Base-by-base conservation (phyloP, 805 yeast species). In the Candida lessepsii region DNA sequence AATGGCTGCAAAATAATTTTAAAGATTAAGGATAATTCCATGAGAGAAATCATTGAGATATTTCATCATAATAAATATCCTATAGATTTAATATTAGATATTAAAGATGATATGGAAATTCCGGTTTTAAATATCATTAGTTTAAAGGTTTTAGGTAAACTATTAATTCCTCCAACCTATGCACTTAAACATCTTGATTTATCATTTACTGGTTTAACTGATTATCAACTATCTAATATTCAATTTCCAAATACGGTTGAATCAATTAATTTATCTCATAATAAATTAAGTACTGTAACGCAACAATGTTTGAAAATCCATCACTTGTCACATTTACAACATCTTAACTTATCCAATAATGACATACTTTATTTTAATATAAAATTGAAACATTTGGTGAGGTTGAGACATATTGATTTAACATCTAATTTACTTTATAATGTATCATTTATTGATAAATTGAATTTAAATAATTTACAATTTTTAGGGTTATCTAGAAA, bases 261-360 rank as follows among this genome's bases (percentile, higher is more conserved):
- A 27, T 19, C 46, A 9, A 42, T 62, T 26, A 56, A 58, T 32
- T 44, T 61, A n/a, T 57, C 66, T 4, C 60, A 60, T 41, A 63
- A 63, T 39, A 48, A 37, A 27, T 29, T 61, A 11, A 39, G 45
- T 19, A 36, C 33, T 15, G 17, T 61, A n/a, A 45, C 44, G 37
- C 45, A 47, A 24, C 27, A 32, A 4, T 49, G 44, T 10, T 51
- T 59, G 21, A 35, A 49, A 1, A 47, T 48, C 35, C 39, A 32
- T n/a, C 14, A 42, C 2, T 42, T 33, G 7, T 19, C 32, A 19
- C 27, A 37, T 29, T 41, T 60, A 18, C 16, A 32, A 6, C 15
- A 13, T 8, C 36, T 61, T 13, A 49, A 59, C 28, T 47, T 62
- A 9, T 51, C 61, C 5, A 56, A 63, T 9, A 63, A 63, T 35